phyloP scores from a whole-genome alignment of 805 yeast species.

The Candida ulmi region DNA sequence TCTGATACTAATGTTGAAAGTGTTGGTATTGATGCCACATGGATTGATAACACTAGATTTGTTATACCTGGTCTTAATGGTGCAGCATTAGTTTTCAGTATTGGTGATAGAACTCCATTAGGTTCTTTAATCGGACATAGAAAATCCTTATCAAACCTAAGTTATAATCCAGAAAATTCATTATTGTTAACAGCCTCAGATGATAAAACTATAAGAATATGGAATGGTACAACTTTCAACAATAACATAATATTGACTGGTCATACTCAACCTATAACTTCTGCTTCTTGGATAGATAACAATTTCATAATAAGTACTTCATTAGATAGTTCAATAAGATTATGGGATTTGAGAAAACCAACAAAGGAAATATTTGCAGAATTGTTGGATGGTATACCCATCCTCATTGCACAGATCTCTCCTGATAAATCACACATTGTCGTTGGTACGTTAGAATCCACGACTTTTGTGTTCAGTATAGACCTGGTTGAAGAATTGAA shows the following conservation, averaged over 20 bases:
- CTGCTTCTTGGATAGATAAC: slow-evolving; percentile 48
- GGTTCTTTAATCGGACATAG: slow-evolving; percentile 62
- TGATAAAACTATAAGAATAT: slow-evolving; percentile 65
- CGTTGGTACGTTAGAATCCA: slow-evolving; percentile 63
- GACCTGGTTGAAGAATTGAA: slow-evolving; percentile 10
- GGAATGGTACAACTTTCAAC: slow-evolving; percentile 62
- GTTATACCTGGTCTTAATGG: slow-evolving; percentile 61
- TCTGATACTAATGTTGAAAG: slow-evolving; percentile 5
- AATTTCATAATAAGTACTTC: slow-evolving; percentile 47
- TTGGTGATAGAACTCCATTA: slow-evolving; percentile 40
- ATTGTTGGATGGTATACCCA: slow-evolving; percentile 44
- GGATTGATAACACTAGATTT: slow-evolving; percentile 68
- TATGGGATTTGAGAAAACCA: slow-evolving; percentile 54
- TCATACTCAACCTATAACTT: slow-evolving; percentile 54
- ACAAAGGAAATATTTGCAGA: slow-evolving; percentile 34
- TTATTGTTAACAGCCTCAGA: slow-evolving; percentile 72
- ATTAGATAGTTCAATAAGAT: slow-evolving; percentile 61
- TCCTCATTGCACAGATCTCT: slow-evolving; percentile 49
- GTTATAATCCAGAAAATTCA: slow-evolving; percentile 46
- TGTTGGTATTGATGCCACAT: slow-evolving; percentile 55
- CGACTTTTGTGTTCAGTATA: slow-evolving; percentile 47
- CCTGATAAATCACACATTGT: slow-evolving; percentile 45
- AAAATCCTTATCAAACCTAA: slow-evolving; percentile 46
- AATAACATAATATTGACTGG: slow-evolving; percentile 43
- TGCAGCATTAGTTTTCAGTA: slow-evolving; percentile 49